Percentiles rank a stretch among this genome's conserved stretches.
These are phyloP conservation scores for Ceratonia siliqua DNA, from an alignment of 306 rosid genomes.

Conservation along the genomic window DNA sequence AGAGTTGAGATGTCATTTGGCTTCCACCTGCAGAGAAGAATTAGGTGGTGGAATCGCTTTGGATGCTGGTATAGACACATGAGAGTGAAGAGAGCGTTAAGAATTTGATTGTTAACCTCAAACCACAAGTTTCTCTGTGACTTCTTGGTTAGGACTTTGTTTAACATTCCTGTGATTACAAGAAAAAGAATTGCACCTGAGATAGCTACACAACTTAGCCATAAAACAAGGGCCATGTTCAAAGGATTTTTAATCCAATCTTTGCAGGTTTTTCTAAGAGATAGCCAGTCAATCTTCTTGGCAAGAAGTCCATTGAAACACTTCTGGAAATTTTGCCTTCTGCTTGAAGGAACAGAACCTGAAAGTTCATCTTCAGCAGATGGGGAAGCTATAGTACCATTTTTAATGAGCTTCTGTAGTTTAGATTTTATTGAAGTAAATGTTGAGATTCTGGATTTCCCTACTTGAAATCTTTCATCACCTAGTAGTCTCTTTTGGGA, in stretches of 20 bases:
- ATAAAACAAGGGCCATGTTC: slow-evolving; percentile 46
- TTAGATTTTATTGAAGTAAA: background rate
- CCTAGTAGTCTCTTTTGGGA: slow-evolving; percentile 35
- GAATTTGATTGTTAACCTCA: slow-evolving; percentile 65
- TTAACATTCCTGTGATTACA: slow-evolving; percentile 53
- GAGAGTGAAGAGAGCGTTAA: slow-evolving; percentile 71
- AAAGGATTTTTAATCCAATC: slow-evolving; percentile 44
- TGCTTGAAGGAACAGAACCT: slow-evolving; percentile 22
- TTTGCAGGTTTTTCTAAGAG: slow-evolving; percentile 22
- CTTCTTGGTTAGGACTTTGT: slow-evolving; percentile 32
- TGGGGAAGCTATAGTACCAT: slow-evolving; percentile 19
- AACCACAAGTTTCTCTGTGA: slow-evolving; percentile 55
- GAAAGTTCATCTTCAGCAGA: slow-evolving; percentile 40
- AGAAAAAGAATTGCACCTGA: slow-evolving; percentile 54
- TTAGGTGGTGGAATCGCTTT: slow-evolving; percentile 51
- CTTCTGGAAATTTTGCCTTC: slow-evolving; percentile 7
- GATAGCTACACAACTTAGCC: slow-evolving; percentile 41
- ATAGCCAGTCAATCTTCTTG: slow-evolving; percentile 37
- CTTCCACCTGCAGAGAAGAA: slow-evolving; percentile 60
- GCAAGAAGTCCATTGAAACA: slow-evolving; percentile 22
- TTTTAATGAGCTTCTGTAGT: background rate
- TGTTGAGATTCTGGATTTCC: slow-evolving; percentile 12
- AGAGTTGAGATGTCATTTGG: slow-evolving; percentile 45
- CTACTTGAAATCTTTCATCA: slow-evolving; percentile 25
- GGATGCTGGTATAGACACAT: slow-evolving; percentile 67